A percentile compares a stretch with the other conserved stretches of the same genome.
Conservation (phyloP, 495 filamentous ascomycete genomes). For the Tuber calosporum region DNA sequence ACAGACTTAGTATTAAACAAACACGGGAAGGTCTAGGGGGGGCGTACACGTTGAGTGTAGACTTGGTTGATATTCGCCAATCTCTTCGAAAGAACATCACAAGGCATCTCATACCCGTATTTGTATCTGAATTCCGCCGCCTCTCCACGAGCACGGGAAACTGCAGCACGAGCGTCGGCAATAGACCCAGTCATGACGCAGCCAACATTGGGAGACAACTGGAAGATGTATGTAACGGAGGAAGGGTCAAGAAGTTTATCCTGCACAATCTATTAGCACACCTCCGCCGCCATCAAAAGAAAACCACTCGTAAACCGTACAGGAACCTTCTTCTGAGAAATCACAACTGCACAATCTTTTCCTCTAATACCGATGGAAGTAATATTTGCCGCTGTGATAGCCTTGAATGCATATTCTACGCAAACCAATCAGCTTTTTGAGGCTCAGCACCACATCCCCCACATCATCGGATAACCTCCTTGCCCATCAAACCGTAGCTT, state of each 20-base stretch:
- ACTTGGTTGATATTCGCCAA: slow-evolving; percentile 98
- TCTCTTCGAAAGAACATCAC: slow-evolving; percentile 90
- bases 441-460: slow-evolving; percentile 10
- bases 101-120: slow-evolving; percentile 98
- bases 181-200: slow-evolving; percentile 99
- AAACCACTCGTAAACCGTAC: slow-evolving; percentile 53
- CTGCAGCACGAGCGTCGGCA: slow-evolving; percentile 87
- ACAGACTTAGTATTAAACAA: slow-evolving; percentile 8
- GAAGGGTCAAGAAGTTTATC: slow-evolving; percentile 98
- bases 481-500: background rate
- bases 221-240: slow-evolving; percentile 96
- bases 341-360: slow-evolving; percentile 91
- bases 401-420: slow-evolving; percentile 99
- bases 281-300: slow-evolving; percentile 1
- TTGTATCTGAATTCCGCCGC: slow-evolving; percentile 98
- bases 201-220: slow-evolving; percentile 88
- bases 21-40: slow-evolving; percentile 6
- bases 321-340: slow-evolving; percentile 99
- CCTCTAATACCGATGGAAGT: slow-evolving; percentile 92
- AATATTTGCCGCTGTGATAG: slow-evolving; percentile 97
- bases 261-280: slow-evolving; percentile 46
- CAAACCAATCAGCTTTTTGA: slow-evolving; percentile 23
- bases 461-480: background rate
- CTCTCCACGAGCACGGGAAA: slow-evolving; percentile 85
- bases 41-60: slow-evolving; percentile 75